Evolutionary conservation across 306 rosid species (phyloP), one percentile per base, ranked within the genome.

Genomic region (Vachellia collinsii): DNA sequence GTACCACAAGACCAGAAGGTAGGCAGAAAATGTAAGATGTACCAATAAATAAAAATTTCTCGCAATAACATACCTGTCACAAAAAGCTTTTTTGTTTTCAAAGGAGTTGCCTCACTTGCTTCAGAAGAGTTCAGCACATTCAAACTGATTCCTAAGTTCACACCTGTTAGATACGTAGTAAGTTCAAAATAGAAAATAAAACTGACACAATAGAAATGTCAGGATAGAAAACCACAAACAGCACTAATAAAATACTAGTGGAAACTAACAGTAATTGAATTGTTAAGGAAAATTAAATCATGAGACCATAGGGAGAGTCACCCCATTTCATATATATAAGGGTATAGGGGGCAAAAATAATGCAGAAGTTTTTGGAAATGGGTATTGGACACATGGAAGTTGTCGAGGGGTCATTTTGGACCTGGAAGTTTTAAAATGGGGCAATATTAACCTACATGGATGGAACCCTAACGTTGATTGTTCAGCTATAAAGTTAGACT

Each of bases 21-120:
- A 66, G 42, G 72, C 47, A 23, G 11, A 54, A 46, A 70, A 50
- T 48, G 63, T 70, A 69, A 19, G 65, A 78, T 39, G 62, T 23
- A 4, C 20, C 20, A 75, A 75, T 29, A 62, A 47, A 20, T 19
- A 59, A 43, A 81, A 71, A 59, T 64, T 70, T 20, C 34, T 20
- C 53, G 46, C 4, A 25, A 59, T 20, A 74, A 74, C 43, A 29
- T 77, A 86, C 89, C 87, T 81, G 89, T 87, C 70, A 83, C 87
- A 81, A 87, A 87, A 84, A 87, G 86, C 47, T 83, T 83, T 82
- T 84, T 87, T 22, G 89, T 83, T 75, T 79, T 64, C 72, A 83
- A 12, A n/a, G 82, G 74, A 20, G 81, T 64, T 74, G 75, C 77
- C 73, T 78, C 81, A 69, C 74, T 87, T 83, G 71, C 77, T 39